phyloP scores from a whole-genome alignment of 495 filamentous ascomycete species.

The Annulohypoxylon moriforme region DNA sequence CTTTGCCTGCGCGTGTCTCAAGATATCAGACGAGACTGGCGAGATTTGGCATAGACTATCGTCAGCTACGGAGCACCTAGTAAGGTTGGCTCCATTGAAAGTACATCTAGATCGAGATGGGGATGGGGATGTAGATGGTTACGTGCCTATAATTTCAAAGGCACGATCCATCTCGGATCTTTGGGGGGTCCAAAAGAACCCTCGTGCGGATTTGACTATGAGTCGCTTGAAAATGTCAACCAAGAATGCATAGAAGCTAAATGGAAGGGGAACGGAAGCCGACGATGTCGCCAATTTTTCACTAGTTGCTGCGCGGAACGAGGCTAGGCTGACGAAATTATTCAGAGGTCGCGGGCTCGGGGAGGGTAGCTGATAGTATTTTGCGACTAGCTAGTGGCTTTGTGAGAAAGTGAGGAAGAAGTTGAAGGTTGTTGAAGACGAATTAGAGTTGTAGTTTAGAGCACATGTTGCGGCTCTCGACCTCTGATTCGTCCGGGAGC shows the following conservation, averaged over 20 bases:
- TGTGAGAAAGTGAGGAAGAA: background rate
- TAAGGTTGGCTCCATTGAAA: background rate
- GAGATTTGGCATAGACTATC: slow-evolving; percentile 21
- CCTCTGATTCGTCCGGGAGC: slow-evolving; percentile 35
- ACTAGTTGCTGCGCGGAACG: slow-evolving; percentile 17
- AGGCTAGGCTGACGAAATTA: slow-evolving; percentile 35
- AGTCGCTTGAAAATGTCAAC: slow-evolving; percentile 1
- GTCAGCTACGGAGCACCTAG: slow-evolving; percentile 26
- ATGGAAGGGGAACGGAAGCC: slow-evolving; percentile 40
- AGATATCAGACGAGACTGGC: slow-evolving; percentile 35
- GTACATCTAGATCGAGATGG: slow-evolving; percentile 34
- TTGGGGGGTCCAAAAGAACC: slow-evolving; percentile 13
- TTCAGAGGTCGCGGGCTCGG: slow-evolving; percentile 18
- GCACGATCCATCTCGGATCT: slow-evolving; percentile 10
- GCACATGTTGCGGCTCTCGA: slow-evolving; percentile 42
- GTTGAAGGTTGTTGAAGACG: slow-evolving; percentile 30
- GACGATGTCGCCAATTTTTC: background rate
- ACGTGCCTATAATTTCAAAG: slow-evolving; percentile 10
- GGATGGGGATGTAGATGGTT: slow-evolving; percentile 18
- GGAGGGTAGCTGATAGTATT: slow-evolving; percentile 23
- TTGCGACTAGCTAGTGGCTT: slow-evolving; percentile 12
- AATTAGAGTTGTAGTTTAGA: slow-evolving; percentile 44
- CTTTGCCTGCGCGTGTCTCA: slow-evolving; percentile 13
- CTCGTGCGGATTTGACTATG: background rate
- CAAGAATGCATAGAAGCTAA: slow-evolving; percentile 35